Base-by-base conservation (phyloP, 495 filamentous ascomycete genomes). In the Letharia lupina region DNA sequence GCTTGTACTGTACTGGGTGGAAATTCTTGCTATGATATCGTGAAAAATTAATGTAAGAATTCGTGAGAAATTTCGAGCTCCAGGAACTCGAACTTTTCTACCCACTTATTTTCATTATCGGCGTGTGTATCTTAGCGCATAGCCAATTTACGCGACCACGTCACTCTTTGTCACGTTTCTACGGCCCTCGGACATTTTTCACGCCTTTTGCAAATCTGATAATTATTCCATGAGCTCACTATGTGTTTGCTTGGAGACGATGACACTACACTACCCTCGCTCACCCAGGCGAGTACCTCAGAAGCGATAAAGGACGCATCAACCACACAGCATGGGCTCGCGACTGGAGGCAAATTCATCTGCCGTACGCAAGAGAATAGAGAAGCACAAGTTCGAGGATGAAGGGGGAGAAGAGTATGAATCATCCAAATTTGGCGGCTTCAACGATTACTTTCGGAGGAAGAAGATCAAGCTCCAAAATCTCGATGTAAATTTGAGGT, bases 401-500 rank as follows among this genome's bases (percentile, higher is more conserved):
- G 93, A 96, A 72, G 83, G 82, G 23, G 94, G 93, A 64, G 93
- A 96, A 66, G 94, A 97, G 77, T 98, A 98, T 77, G 87, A 86
- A 65, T 83, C 81, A 2, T 96, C 91, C 47, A 84, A 81, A 61
- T 98, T 96, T 72, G 92, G 92, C 9, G 93, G 91, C 4, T 91
- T 96, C 71, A 76, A 81, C 23, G 91, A 96, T 68, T 98, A 98
- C 72, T 92, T 95, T 73, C 85, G 91, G 52, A 86, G 91, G 62
- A 98, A 98, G 77, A 96, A 96, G 76, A 84, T 93, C 72, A 98
- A 98, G 70, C 80, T 98, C 8, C 94, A 97, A 74, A 97, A 97
- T 69, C 84, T 91, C 60, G 93, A 98, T 74, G 86, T 86, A 7
- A 84, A 96, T 69, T 77, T 96, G 28, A 88, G 92, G 65, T 79